phyloP scores from a whole-genome alignment of 306 rosid species.

The Lagenaria siceraria region DNA sequence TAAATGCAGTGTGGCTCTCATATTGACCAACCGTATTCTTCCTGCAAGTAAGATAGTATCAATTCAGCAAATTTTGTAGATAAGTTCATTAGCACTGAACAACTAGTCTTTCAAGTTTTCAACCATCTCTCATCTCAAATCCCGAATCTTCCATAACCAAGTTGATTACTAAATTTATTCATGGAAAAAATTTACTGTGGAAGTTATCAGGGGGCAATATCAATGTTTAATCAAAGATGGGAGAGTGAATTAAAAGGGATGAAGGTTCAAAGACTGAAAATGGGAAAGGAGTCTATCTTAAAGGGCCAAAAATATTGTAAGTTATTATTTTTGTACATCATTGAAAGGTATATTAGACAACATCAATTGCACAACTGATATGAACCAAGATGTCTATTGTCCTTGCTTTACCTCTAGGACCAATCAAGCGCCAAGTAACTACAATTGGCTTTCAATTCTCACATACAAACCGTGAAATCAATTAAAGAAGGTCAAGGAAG shows the following conservation, averaged over 20 bases:
- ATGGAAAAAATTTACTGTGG: neutral
- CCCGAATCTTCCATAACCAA: neutral
- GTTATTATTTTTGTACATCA: neutral
- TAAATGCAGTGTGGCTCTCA: slow-evolving; percentile 81
- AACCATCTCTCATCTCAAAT: neutral
- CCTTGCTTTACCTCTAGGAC: no score
- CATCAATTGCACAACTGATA: neutral
- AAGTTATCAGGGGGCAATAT: neutral
- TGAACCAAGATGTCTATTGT: no score
- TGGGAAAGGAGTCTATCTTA: neutral
- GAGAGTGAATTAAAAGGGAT: neutral
- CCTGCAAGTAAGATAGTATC: slow-evolving; percentile 31
- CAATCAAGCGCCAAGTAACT: no score
- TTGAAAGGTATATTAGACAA: neutral
- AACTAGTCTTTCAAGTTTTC: neutral
- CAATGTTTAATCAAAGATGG: neutral
- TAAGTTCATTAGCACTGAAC: neutral
- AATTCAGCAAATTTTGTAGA: neutral
- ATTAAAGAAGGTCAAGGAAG: no score
- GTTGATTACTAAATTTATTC: neutral
- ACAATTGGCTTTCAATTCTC: no score
- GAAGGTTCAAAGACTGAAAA: neutral
- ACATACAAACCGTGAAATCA: no score
- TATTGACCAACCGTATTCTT: slow-evolving; percentile 87
- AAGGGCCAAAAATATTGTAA: neutral